These are phyloP conservation scores for Fusarium setosum DNA, from an alignment of 2,329 filamentous ascomycete species.

Conservation along the genomic window DNA sequence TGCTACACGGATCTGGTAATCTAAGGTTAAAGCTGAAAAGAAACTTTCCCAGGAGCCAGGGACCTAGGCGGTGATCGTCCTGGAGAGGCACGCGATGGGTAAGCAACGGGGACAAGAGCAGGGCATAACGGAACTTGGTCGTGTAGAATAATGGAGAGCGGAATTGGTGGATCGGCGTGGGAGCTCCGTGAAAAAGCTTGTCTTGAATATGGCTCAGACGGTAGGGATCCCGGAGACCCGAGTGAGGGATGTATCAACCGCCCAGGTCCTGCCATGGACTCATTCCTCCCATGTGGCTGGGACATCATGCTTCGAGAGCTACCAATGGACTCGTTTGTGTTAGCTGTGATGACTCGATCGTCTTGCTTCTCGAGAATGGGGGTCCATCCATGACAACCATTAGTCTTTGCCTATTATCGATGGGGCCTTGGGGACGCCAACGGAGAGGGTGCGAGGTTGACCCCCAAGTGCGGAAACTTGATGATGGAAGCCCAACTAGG, in stretches of 20 bases:
- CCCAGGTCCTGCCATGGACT: neutral
- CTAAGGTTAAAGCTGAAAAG: conserved; percentile 13
- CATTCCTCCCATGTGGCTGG: neutral
- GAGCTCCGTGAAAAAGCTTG: neutral
- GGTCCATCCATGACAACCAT: neutral
- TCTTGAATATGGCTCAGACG: neutral
- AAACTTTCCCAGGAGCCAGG: conserved; percentile 10
- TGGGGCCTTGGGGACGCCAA: neutral
- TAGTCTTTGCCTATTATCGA: neutral
- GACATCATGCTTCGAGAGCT: neutral
- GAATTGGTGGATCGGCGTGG: neutral
- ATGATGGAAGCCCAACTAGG: neutral
- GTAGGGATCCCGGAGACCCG: neutral
- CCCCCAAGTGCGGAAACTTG: conserved; percentile 1
- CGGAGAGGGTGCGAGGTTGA: neutral
- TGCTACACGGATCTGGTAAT: conserved; percentile 11
- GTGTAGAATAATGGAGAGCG: neutral
- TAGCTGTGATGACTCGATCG: neutral
- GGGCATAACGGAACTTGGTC: neutral
- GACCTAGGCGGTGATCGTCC: too few relatives aligned
- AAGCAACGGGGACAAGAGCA: neutral
- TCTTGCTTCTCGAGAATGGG: neutral
- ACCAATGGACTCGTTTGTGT: conserved; percentile 14
- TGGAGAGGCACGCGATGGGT: neutral
- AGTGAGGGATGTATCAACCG: neutral